A percentile compares a stretch with the other conserved stretches of the same genome.
These are phyloP conservation scores for Nicotiana sylvestris DNA, from an alignment of 257 asterid species.

Conservation along the genomic window DNA sequence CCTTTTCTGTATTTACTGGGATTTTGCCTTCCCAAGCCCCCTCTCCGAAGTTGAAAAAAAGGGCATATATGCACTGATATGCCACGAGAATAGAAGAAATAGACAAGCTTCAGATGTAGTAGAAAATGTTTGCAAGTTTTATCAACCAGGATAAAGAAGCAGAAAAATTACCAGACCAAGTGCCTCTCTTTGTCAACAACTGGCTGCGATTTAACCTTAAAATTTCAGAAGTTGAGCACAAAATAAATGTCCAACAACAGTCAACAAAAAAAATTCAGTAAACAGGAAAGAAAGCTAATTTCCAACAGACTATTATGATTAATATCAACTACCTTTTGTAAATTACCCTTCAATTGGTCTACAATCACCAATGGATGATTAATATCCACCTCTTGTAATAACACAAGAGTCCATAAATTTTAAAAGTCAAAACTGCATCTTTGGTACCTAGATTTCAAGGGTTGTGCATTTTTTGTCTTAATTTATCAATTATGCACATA, in stretches of 20 bases:
- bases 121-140: neutral
- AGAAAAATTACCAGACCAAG: constrained; percentile 74
- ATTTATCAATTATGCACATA: no score
- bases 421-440: neutral
- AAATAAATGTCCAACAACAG: constrained; percentile 17
- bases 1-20: neutral
- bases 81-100: neutral
- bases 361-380: constrained; percentile 5
- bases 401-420: neutral
- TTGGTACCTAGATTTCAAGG: neutral
- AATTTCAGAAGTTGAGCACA: constrained; percentile 7
- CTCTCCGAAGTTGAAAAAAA: neutral
- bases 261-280: neutral
- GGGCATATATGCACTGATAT: neutral
- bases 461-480: no score
- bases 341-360: neutral
- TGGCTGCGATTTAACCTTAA: constrained; percentile 88
- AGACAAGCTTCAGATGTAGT: neutral
- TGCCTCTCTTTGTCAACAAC: constrained; percentile 75
- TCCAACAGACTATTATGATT: constrained; percentile 3
- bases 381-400: neutral
- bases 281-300: neutral
- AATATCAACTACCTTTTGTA: neutral
- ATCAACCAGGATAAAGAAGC: constrained; percentile 12
- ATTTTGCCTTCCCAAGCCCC: neutral